These are phyloP conservation scores for Bipolaris gigantea DNA, from an alignment of 2,329 filamentous ascomycete species.

Conservation along the genomic window DNA sequence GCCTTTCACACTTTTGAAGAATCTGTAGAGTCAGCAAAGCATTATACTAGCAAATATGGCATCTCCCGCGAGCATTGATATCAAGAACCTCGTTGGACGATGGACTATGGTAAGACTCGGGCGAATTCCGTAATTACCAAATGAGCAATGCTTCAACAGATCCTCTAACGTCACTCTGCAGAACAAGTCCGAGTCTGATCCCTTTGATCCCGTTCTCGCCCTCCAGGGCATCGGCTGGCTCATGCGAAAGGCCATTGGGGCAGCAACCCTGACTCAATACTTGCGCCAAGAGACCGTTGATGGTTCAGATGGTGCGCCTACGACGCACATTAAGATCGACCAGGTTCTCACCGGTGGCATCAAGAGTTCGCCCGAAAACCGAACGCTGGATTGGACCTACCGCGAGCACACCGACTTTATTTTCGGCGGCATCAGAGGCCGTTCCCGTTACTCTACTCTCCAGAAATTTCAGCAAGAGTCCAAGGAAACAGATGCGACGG, in stretches of 20 bases:
- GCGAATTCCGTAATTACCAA: not conserved
- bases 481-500: slow-evolving; percentile 21
- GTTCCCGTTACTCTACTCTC: slow-evolving; percentile 54
- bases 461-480: slow-evolving; percentile 25
- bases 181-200: slow-evolving; percentile 76
- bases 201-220: slow-evolving; percentile 67
- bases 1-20: not conserved
- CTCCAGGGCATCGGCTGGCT: slow-evolving; percentile 64
- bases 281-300: slow-evolving; percentile 46
- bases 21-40: not conserved
- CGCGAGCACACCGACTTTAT: slow-evolving; percentile 76
- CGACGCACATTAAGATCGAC: slow-evolving; percentile 68
- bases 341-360: slow-evolving; percentile 73
- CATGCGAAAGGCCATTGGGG: slow-evolving; percentile 69
- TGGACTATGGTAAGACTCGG: slow-evolving; percentile 41
- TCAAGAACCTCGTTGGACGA: slow-evolving; percentile 44
- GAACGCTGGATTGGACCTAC: slow-evolving; percentile 59
- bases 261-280: slow-evolving; percentile 69
- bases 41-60: slow-evolving; percentile 35
- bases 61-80: slow-evolving; percentile 38
- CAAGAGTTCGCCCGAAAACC: slow-evolving; percentile 63
- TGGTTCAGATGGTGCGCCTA: slow-evolving; percentile 24
- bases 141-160: not conserved
- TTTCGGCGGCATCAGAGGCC: slow-evolving; percentile 72
- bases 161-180: slow-evolving; percentile 41